Evolutionary conservation across 2,329 filamentous ascomycete genomes (phyloP).

Genomic region (Tolypocladium tundrense): DNA sequence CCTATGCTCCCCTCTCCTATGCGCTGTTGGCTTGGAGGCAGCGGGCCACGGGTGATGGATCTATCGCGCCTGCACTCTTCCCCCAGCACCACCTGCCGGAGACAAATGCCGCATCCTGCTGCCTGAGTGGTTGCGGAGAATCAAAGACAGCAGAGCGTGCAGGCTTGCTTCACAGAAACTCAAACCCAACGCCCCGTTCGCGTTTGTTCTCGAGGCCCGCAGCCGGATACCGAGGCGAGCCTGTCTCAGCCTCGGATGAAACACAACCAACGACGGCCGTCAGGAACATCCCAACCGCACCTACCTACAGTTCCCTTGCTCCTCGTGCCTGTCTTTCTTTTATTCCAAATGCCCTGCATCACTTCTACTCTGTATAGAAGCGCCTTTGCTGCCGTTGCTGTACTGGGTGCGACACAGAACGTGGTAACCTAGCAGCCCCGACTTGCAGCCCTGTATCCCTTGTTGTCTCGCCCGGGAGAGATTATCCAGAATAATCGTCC

Average conservation of each 20-base stretch:
- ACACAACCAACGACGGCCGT: slow-evolving; percentile 17
- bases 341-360: slow-evolving; percentile 7
- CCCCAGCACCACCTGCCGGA: neutral
- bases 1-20: neutral
- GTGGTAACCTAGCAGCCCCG: neutral
- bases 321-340: slow-evolving; percentile 8
- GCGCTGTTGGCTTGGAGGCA: neutral
- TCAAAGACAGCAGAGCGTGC: neutral
- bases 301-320: slow-evolving; percentile 9
- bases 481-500: neutral
- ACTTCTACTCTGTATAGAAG: neutral
- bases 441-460: neutral
- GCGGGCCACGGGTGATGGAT: neutral
- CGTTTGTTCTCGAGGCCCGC: neutral
- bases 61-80: neutral
- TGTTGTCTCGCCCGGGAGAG: no score
- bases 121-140: neutral
- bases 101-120: neutral
- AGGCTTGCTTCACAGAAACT: neutral
- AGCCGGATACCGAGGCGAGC: slow-evolving; percentile 8
- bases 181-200: neutral
- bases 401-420: neutral
- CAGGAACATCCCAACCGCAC: slow-evolving; percentile 11
- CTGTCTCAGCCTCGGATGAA: slow-evolving; percentile 22
- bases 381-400: slow-evolving; percentile 1